Percentiles rank a stretch among this genome's conserved stretches.
Evolutionary conservation across 139 green algal genomes (phyloP).

Genomic region (Trebouxia sp.): DNA sequence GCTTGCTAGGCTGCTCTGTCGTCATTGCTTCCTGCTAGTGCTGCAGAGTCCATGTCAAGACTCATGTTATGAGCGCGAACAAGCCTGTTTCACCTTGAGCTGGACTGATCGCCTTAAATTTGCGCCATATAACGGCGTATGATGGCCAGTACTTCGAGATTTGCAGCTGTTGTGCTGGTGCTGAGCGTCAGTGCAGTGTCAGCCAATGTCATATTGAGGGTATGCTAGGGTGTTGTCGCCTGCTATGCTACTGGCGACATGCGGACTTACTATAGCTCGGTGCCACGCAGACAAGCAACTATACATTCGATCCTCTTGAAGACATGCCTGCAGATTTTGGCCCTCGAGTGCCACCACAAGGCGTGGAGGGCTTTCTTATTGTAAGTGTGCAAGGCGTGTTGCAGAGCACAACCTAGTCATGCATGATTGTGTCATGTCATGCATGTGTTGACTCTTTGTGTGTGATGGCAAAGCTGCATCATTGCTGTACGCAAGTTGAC

Average conservation of each 20-base stretch:
- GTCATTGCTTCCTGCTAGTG: no score
- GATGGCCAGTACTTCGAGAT: neutral
- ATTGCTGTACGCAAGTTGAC: no score
- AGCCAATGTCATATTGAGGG: neutral
- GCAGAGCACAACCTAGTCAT: neutral
- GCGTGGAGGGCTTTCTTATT: conserved; percentile 58
- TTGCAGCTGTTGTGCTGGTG: neutral
- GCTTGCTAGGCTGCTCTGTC: no score
- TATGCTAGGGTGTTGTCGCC: neutral
- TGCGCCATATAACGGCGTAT: no score
- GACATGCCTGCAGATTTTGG: conserved; percentile 76
- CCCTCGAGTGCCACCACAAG: conserved; percentile 51
- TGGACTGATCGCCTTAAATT: no score
- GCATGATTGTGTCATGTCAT: neutral
- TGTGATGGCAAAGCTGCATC: no score
- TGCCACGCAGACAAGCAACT: conserved; percentile 43
- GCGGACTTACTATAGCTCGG: neutral
- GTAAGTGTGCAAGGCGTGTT: conserved; percentile 34
- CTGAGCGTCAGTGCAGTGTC: neutral
- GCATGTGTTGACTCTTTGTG: no score
- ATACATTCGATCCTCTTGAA: conserved; percentile 41
- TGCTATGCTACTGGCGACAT: neutral
- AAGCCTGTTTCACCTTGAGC: no score
- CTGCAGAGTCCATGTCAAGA: no score
- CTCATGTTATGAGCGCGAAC: no score